Base-by-base conservation (phyloP, 108 stramenopile species). In the Pseudonitzschia multistriata region DNA sequence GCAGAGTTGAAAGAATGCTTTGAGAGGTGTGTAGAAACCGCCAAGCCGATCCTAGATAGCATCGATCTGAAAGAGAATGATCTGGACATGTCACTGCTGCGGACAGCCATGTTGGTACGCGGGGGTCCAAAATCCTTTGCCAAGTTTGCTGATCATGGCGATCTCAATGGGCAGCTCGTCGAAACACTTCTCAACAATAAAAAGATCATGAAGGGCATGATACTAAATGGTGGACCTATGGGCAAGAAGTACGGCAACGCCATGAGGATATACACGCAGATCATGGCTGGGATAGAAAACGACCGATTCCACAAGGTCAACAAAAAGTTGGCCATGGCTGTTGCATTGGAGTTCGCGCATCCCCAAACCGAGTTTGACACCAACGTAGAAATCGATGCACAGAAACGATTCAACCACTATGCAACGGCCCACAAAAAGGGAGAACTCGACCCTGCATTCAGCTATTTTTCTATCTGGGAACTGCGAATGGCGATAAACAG, bases 261-360 rank as follows among this genome's bases (percentile, higher is more conserved):
- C 49, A 71, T 82, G 73, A 72, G 78, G 34, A 22, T 78, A 13
- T 74, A 78, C 50, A 71, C 65, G 0, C 73, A 78, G 21, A 78
- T 78, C 30, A 67, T 84, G 71, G 73, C 66, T 13, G 53, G 64
- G 34, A 37, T 52, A 5, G 62, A 77, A 60, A 65, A 81, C 62
- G 71, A 72, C 42, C 77, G 82, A 52, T 73, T 77, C 49, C 75
- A 74, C 30, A 77, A 77, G 70, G 71, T 73, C 28, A 76, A 73
- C 71, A 73, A 76, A 63, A 73, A 72, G 34, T 50, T 83, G 49
- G 82, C 82, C 7, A 67, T 83, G 74, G 82, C 82, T 0, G 74
- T 67, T 7, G 82, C 82, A 8, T 53, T 83, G 34, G 82, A 83
- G 53, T 73, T 83, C 40, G 68, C 68, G 31, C 7, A 48, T 11